Evolutionary conservation across 1,284 basidiomycete genomes (phyloP), one percentile per base, ranked within the genome.

Genomic region (Ceratobasidium sp.): DNA sequence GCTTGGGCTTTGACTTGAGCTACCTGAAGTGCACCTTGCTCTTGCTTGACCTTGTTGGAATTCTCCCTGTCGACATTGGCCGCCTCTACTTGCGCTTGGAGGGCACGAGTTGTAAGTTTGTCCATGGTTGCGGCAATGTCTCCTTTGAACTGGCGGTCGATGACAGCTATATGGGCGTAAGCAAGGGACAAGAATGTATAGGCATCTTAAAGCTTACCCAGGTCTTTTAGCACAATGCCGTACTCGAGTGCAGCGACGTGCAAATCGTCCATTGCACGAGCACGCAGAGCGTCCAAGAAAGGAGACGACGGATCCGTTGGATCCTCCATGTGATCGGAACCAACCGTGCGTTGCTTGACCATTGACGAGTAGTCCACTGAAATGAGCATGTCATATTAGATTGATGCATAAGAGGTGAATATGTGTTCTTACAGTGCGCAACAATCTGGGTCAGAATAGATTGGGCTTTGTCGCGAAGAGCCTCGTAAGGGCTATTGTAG

Each of bases 41-140:
- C 92, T 80, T 92, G 90, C 83, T 93, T 94, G 80, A 93, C 90
- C 82, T 91, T 91, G 84, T 94, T 94, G 84, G 90, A 91, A 81
- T 94, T 94, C 83, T 94, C 93, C 76, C 92, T 84, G 82, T 94
- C 93, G 68, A 94, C 92, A 79, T 94, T 94, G 28, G 93, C 92
- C 75, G 93, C 92, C 82, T 94, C 92, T 49, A 94, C 92, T 83
- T 94, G 92, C 6, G 92, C 91, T 82, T 94, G 91, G 54, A 94
- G 85, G 11, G 92, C 93, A 80, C 92, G 88, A 10, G 92, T 93
- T 2, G 92, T 94, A 68, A 94, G 85, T 81, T 92, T 92, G 81
- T 94, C 92, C 93, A 94, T 94, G 0, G 92, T 93, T 31, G 88
- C 85, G 0, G 92, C 93, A 78, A 94, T 93, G 79, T 94, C 89